These are phyloP conservation scores for Quercus parvula DNA, from an alignment of 306 rosid species.

Conservation along the genomic window DNA sequence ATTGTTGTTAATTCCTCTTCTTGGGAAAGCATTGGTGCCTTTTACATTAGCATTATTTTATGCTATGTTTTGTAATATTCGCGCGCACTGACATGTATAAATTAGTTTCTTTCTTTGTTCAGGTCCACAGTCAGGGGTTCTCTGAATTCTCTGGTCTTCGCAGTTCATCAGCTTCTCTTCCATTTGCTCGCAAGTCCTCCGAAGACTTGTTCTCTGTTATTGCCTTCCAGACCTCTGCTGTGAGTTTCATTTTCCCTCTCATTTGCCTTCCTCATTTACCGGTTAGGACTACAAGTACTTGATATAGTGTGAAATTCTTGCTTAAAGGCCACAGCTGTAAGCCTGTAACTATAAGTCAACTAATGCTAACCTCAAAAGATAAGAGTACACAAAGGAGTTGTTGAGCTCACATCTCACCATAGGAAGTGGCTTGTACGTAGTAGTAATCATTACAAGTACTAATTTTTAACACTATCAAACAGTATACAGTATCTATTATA, in stretches of 20 bases:
- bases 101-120: constrained; percentile 2
- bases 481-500: background rate
- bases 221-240: constrained; percentile 83
- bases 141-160: constrained; percentile 86
- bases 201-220: constrained; percentile 74
- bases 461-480: background rate
- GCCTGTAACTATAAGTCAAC: too few relatives aligned
- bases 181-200: constrained; percentile 57
- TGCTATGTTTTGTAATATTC: background rate
- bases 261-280: background rate
- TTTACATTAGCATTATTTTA: background rate
- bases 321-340: too few relatives aligned
- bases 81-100: background rate
- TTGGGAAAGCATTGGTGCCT: background rate
- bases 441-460: background rate
- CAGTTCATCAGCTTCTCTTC: constrained; percentile 54
- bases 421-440: background rate
- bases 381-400: too few relatives aligned
- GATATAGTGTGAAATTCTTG: background rate
- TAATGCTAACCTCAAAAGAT: too few relatives aligned
- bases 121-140: constrained; percentile 74
- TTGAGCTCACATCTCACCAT: background rate
- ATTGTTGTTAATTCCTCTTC: background rate
- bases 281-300: background rate
- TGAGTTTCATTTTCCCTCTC: constrained; percentile 36